Conservation (phyloP, 1,139 yeast genomes). For the Debaryomyces psychrophilus region DNA sequence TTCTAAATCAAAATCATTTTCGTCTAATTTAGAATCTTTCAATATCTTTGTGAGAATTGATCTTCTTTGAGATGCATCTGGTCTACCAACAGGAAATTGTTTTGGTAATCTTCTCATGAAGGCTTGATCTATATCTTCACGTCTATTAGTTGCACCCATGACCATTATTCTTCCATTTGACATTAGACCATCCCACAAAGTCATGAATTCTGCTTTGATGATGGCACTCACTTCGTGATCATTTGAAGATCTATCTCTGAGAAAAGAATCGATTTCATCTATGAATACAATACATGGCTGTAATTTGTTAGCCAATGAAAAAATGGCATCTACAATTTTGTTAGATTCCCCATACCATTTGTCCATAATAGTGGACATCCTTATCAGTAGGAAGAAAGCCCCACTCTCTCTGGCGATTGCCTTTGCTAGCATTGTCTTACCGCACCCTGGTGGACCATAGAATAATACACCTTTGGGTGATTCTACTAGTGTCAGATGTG, state of each 20-base stretch:
- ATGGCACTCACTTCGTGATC: constrained; percentile 97
- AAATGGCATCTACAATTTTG: constrained; percentile 91
- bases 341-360: constrained; percentile 98
- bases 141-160: constrained; percentile 94
- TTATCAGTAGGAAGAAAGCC: constrained; percentile 86
- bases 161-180: constrained; percentile 80
- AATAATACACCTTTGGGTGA: constrained; percentile 94
- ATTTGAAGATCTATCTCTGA: constrained; percentile 78
- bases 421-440: constrained; percentile 96
- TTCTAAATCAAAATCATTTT: constrained; percentile 59
- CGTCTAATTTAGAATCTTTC: constrained; percentile 62
- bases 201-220: constrained; percentile 96
- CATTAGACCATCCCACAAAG: constrained; percentile 93
- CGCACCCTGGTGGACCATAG: constrained; percentile 98
- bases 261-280: constrained; percentile 94
- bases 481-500: constrained; percentile 67
- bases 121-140: constrained; percentile 89
- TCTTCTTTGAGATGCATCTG: constrained; percentile 67
- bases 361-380: constrained; percentile 95
- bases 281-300: constrained; percentile 95
- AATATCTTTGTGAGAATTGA: constrained; percentile 70
- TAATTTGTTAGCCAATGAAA: constrained; percentile 84
- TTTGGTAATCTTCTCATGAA: constrained; percentile 93
- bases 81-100: constrained; percentile 78
- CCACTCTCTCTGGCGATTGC: constrained; percentile 93